Percentiles rank a stretch among this genome's conserved stretches.
phyloP scores from a whole-genome alignment of 2,329 filamentous ascomycete genomes.

The Aciculosporium take region DNA sequence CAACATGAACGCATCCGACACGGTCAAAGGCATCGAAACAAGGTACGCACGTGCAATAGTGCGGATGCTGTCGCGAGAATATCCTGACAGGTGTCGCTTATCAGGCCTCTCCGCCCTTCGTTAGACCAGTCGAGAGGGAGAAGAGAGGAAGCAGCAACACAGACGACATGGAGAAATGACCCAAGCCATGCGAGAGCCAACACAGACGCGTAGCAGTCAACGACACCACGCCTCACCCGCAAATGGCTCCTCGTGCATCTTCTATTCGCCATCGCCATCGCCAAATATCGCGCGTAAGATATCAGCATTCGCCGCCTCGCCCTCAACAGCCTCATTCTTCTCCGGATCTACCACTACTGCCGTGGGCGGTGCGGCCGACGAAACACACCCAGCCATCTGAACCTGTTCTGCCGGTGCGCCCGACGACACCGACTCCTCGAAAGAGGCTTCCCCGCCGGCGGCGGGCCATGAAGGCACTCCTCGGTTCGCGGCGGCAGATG shows the following conservation, averaged over 20 bases:
- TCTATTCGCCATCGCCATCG: slow-evolving; percentile 56
- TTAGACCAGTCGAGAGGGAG: no score
- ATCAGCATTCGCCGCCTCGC: slow-evolving; percentile 58
- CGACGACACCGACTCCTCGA: no score
- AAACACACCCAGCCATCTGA: background rate
- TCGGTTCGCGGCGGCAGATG: background rate
- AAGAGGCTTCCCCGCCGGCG: background rate
- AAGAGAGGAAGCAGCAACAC: no score
- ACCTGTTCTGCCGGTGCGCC: background rate
- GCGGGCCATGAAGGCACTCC: background rate
- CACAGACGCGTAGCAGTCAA: background rate
- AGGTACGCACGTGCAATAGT: no score
- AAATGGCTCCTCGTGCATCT: background rate
- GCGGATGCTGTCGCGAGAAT: no score
- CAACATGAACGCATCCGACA: no score
- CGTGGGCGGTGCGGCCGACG: background rate
- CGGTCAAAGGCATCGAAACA: no score
- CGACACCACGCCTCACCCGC: background rate
- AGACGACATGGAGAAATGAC: no score
- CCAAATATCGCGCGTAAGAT: slow-evolving; percentile 92
- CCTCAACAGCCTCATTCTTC: slow-evolving; percentile 54
- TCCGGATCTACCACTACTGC: slow-evolving; percentile 47
- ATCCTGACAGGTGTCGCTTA: no score
- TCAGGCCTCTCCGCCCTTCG: no score
- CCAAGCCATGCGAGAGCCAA: no score